phyloP scores from a whole-genome alignment of 805 yeast genomes.

The Millerozyma miso region DNA sequence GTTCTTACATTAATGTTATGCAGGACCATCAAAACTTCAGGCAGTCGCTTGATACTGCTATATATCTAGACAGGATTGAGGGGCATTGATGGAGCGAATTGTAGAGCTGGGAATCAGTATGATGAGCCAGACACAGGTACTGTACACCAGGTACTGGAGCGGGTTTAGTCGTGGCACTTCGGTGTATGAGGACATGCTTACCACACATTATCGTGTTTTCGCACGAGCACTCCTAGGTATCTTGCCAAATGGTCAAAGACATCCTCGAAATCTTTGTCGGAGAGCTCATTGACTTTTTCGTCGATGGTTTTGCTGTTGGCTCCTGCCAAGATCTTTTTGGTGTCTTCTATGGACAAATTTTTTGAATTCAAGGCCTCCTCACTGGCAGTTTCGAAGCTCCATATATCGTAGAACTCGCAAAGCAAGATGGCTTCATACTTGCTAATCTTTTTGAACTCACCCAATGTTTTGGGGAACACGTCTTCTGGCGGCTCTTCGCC shows the following conservation, averaged over 20 bases:
- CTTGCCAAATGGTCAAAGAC: slow-evolving; percentile 64
- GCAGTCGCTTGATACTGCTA: too few relatives aligned
- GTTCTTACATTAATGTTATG: too few relatives aligned
- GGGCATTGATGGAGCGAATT: too few relatives aligned
- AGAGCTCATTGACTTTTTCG: slow-evolving; percentile 13
- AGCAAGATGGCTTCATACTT: slow-evolving; percentile 48
- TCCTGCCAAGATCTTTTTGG: slow-evolving; percentile 7
- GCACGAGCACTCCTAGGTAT: slow-evolving; percentile 56
- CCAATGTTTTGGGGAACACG: slow-evolving; percentile 55
- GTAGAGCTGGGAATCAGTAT: too few relatives aligned
- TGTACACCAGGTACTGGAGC: too few relatives aligned
- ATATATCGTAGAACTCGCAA: slow-evolving; percentile 70
- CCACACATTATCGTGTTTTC: slow-evolving; percentile 54
- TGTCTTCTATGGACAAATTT: slow-evolving; percentile 5
- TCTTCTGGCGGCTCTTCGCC: slow-evolving; percentile 60
- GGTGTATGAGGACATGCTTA: too few relatives aligned
- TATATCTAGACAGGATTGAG: too few relatives aligned
- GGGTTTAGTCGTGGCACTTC: too few relatives aligned
- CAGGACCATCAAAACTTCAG: too few relatives aligned
- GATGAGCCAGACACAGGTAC: too few relatives aligned
- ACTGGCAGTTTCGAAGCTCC: slow-evolving; percentile 61
- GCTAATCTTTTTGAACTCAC: slow-evolving; percentile 45
- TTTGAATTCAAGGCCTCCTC: slow-evolving; percentile 25
- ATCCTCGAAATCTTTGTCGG: slow-evolving; percentile 48
- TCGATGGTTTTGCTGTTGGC: slow-evolving; percentile 1